These are phyloP conservation scores for Pythium sukuiense DNA, from an alignment of 352 stramenopile species.

Conservation along the genomic window DNA sequence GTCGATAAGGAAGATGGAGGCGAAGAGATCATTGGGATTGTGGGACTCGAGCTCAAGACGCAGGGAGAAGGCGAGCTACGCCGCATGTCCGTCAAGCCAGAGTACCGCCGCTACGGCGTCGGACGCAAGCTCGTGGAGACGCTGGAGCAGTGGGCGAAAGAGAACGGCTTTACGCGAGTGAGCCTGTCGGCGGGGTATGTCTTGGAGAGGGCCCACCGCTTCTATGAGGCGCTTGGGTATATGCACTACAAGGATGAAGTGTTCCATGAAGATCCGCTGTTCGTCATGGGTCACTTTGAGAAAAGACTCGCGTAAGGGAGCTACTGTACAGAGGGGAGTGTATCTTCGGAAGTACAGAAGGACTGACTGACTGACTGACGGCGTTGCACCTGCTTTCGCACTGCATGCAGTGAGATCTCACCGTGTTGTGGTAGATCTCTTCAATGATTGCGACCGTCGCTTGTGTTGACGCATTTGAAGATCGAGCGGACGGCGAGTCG, in stretches of 20 bases:
- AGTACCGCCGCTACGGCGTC: constrained; percentile 36
- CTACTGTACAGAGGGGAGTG: not conserved
- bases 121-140: constrained; percentile 34
- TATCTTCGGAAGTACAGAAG: not conserved
- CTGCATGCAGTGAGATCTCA: not conserved
- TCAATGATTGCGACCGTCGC: not conserved
- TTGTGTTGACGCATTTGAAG: not conserved
- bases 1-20: constrained; percentile 17
- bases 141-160: constrained; percentile 42
- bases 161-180: constrained; percentile 30
- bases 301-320: constrained; percentile 19
- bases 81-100: constrained; percentile 46
- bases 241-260: constrained; percentile 18
- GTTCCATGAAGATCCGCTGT: constrained; percentile 33
- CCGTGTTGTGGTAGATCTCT: not conserved
- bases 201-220: constrained; percentile 36
- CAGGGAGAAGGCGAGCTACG: constrained; percentile 34
- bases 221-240: constrained; percentile 30
- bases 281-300: constrained; percentile 30
- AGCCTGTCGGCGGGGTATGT: constrained; percentile 37
- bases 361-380: no score
- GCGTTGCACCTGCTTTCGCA: not conserved
- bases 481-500: not conserved
- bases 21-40: constrained; percentile 31
- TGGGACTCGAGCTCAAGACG: constrained; percentile 29